phyloP scores from a whole-genome alignment of 208 protist genomes.

The Trypanosoma rangeli region DNA sequence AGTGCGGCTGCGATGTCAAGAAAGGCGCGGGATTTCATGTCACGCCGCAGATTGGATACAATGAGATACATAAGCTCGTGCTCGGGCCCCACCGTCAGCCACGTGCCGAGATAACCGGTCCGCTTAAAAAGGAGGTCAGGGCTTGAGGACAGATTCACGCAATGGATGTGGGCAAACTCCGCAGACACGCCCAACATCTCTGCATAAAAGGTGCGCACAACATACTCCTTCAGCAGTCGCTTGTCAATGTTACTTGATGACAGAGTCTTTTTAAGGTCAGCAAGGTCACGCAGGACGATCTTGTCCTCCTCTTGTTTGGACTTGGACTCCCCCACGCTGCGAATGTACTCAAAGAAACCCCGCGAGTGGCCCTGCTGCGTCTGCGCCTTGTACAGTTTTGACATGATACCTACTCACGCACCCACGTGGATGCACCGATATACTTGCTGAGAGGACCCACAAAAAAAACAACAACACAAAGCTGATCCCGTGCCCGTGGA shows the following conservation, averaged over 20 bases:
- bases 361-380: conserved; percentile 51
- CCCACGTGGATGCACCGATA: conserved; percentile 5
- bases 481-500: background rate
- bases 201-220: conserved; percentile 93
- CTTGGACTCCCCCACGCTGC: conserved; percentile 56
- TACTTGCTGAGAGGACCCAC: background rate
- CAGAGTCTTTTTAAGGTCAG: conserved; percentile 45
- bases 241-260: conserved; percentile 31
- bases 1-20: conserved; percentile 90
- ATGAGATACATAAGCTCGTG: conserved; percentile 94
- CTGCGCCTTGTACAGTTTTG: conserved; percentile 43
- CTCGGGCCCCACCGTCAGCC: conserved; percentile 80
- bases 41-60: conserved; percentile 93
- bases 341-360: conserved; percentile 72
- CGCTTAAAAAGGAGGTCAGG: conserved; percentile 60
- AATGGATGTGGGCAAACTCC: conserved; percentile 94
- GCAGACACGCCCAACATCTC: conserved; percentile 94
- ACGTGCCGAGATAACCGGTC: conserved; percentile 92
- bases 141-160: conserved; percentile 95
- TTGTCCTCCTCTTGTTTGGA: conserved; percentile 84
- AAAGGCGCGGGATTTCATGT: conserved; percentile 90
- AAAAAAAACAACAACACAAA: background rate
- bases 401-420: conserved; percentile 25
- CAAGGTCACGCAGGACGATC: conserved; percentile 63
- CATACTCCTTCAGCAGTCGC: conserved; percentile 71